These are phyloP conservation scores for Trametes gibbosa DNA, from an alignment of 768 basidiomycete genomes.

Conservation along the genomic window DNA sequence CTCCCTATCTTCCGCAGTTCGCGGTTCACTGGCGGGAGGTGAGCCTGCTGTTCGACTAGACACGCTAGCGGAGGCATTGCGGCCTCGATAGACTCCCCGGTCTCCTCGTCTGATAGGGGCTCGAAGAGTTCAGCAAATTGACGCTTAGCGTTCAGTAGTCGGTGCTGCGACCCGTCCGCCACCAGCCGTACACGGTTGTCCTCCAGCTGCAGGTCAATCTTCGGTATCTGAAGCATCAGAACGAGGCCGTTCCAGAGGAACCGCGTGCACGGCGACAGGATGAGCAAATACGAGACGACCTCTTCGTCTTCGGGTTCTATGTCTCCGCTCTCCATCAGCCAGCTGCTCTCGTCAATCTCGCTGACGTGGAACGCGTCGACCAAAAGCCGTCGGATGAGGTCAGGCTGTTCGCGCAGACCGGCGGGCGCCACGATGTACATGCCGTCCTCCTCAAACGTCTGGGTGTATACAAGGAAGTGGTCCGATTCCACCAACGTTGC, in stretches of 20 bases:
- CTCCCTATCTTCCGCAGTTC: constrained; percentile 90
- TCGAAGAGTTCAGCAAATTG: constrained; percentile 66
- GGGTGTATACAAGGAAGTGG: constrained; percentile 93
- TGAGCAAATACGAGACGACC: constrained; percentile 72
- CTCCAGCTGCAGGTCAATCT: constrained; percentile 65
- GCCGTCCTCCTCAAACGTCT: constrained; percentile 82
- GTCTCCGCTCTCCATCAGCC: constrained; percentile 38
- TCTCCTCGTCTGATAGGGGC: constrained; percentile 51
- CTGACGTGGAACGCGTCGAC: constrained; percentile 81
- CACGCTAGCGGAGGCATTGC: constrained; percentile 44
- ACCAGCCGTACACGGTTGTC: constrained; percentile 90
- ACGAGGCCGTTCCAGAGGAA: constrained; percentile 94
- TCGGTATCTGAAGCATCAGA: constrained; percentile 71
- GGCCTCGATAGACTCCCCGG: constrained; percentile 49
- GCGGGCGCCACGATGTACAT: constrained; percentile 86
- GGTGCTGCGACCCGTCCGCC: constrained; percentile 82
- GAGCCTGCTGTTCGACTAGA: constrained; percentile 81
- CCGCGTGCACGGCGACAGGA: constrained; percentile 79
- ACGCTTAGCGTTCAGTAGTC: constrained; percentile 74
- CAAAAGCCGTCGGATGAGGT: constrained; percentile 75
- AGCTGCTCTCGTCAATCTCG: constrained; percentile 51
- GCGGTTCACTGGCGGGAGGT: constrained; percentile 84
- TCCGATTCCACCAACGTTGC: constrained; percentile 75
- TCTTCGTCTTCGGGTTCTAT: constrained; percentile 53
- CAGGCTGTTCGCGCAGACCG: constrained; percentile 71